Evolutionary conservation across 192 early-diverging fungal genomes (phyloP), one percentile per base, ranked within the genome.

Genomic region (Backusella liffmaniae): DNA sequence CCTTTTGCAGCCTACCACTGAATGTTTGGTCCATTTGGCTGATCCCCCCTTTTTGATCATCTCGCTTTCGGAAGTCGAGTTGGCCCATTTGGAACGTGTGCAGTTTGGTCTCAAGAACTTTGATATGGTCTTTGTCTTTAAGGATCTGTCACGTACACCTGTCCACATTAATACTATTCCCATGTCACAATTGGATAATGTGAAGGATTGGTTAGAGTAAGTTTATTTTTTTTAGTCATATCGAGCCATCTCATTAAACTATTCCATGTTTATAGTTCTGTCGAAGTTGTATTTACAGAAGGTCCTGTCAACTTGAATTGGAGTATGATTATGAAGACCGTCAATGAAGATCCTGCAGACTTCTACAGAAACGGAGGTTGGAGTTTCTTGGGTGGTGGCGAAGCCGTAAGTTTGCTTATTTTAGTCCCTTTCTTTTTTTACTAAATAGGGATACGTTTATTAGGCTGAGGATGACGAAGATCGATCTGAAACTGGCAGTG

Each of bases 121-220:
- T 88, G 98, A 99, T 89, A 88, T 98, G 87, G 98, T 99, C 9
- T 95, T 98, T 86, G 90, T 98, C 5, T 97, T 95, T 88, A 97
- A 96, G 82, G 98, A 99, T 83, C 97, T 92, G 80, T 88, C 87
- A 49, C 86, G 94, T 67, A 80, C 95, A 1, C 93, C 94, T 0
- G 91, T 96, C n/a, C 97, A 99, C 72, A 94, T 99, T 83, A 99
- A 97, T 80, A 96, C 95, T 0, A 96, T 99, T 70, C 95, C 95
- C 10, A 93, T 94, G 84, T 90, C 89, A 66, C 91, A 96, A 78
- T 85, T 99, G 36, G 96, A 98, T 76, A 91, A 94, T 75, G 91
- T 97, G 70, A 97, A 98, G 84, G 96, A 97, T 74, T 98, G 96
- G 96, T 86, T 99, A 34, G 92, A 95, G 81, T 90, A 79, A 32